phyloP scores from a whole-genome alignment of 2,329 filamentous ascomycete species.

The Fusarium luffae region DNA sequence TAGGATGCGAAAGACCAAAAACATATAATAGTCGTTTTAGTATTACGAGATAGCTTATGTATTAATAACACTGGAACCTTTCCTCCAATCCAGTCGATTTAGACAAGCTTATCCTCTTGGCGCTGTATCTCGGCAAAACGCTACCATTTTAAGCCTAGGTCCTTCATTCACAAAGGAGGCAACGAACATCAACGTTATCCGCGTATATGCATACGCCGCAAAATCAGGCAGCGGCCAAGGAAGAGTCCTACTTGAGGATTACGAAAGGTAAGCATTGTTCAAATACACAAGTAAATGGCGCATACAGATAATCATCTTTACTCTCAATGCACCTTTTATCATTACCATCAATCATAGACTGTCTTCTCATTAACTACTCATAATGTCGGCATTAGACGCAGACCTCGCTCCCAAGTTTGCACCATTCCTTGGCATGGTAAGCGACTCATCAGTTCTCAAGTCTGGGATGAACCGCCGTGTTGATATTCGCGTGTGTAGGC shows the following conservation, averaged over 20 bases:
- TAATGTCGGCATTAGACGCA: constrained; percentile 47
- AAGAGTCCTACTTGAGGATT: not conserved
- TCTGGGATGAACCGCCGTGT: constrained; percentile 28
- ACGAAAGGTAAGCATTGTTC: not conserved
- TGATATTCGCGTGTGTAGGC: constrained; percentile 61
- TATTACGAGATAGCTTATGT: not conserved
- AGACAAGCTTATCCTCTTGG: not conserved
- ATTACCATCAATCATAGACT: not conserved
- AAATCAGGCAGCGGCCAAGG: not conserved
- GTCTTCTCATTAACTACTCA: not conserved
- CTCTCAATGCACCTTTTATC: not conserved
- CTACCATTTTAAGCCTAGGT: not conserved
- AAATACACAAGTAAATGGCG: accelerated
- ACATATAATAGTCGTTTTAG: accelerated
- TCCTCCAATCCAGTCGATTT: not conserved
- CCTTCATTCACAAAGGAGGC: too few relatives aligned
- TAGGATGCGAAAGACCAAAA: not conserved
- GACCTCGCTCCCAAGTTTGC: constrained; percentile 81
- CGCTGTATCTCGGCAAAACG: not conserved
- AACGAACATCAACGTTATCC: not conserved
- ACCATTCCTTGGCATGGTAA: constrained; percentile 89
- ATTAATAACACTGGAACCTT: not conserved
- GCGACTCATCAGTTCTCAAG: constrained; percentile 46
- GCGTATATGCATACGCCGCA: not conserved
- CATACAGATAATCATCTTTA: not conserved